A percentile compares a stretch with the other conserved stretches of the same genome.
phyloP scores from a whole-genome alignment of 2,329 filamentous ascomycete species.

The Aspergillus sp. region DNA sequence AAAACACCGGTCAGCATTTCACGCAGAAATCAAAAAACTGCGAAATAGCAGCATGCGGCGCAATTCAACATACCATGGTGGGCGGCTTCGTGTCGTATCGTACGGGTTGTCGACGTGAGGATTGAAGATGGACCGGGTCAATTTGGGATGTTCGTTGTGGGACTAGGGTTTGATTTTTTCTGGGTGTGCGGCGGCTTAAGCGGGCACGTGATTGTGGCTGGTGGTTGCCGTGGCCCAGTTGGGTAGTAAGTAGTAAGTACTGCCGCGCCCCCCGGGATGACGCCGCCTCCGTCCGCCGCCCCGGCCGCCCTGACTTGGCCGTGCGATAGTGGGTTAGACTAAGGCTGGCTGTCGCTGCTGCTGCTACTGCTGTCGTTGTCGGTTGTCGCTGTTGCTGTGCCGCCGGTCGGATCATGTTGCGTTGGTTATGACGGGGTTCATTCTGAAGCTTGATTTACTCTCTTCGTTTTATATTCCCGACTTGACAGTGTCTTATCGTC shows the following conservation, averaged over 20 bases:
- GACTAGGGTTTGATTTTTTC: conserved; percentile 48
- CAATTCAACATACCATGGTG: conserved; percentile 45
- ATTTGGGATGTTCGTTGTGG: conserved; percentile 46
- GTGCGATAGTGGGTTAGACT: not conserved
- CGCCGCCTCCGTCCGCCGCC: conserved; percentile 11
- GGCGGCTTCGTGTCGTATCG: conserved; percentile 43
- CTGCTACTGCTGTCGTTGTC: not conserved
- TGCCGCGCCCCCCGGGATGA: not conserved
- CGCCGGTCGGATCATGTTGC: too few species aligned
- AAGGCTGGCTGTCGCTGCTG: not conserved
- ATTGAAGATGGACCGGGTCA: conserved; percentile 45
- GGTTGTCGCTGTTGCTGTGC: too few species aligned
- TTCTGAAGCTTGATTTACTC: too few species aligned
- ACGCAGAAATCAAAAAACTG: not conserved
- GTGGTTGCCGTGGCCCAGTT: conserved; percentile 8
- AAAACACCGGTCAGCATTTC: conserved; percentile 24
- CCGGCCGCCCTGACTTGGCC: not conserved
- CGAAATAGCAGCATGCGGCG: conserved; percentile 12
- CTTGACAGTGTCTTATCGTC: too few species aligned
- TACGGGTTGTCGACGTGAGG: conserved; percentile 50
- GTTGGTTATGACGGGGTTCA: too few species aligned
- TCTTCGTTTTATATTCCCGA: too few species aligned
- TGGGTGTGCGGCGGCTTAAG: conserved; percentile 33
- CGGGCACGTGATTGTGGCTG: conserved; percentile 33
- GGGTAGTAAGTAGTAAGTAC: not conserved